These are phyloP conservation scores for Phellinidium pouzarii DNA, from an alignment of 1,284 basidiomycete genomes.

Conservation along the genomic window DNA sequence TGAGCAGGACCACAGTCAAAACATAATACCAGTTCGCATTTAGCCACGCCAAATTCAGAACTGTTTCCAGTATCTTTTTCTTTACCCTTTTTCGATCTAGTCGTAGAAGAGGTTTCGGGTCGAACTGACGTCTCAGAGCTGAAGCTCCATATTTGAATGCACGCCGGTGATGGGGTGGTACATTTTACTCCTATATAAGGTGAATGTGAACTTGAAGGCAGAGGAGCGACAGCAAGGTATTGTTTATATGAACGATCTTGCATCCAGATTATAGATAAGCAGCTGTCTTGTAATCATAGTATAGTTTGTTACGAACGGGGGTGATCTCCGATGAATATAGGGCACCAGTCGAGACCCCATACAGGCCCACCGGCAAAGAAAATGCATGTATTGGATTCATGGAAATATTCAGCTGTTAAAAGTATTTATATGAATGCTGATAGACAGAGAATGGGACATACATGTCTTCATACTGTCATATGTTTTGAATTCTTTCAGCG, in stretches of 20 bases:
- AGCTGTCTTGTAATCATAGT: background rate
- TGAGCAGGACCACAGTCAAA: constrained; percentile 68
- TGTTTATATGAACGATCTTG: constrained; percentile 53
- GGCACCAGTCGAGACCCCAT: constrained; percentile 89
- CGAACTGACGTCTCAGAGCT: constrained; percentile 18
- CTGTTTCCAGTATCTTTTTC: constrained; percentile 22
- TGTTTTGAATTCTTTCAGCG: constrained; percentile 40
- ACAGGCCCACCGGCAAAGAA: constrained; percentile 82
- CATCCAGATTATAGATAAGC: background rate
- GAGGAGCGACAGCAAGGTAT: constrained; percentile 79
- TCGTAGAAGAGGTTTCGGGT: background rate
- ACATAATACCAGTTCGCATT: constrained; percentile 73
- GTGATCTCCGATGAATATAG: constrained; percentile 58
- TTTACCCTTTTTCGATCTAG: constrained; percentile 14
- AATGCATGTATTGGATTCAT: constrained; percentile 50
- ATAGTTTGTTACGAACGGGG: constrained; percentile 34
- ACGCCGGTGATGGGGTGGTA: constrained; percentile 45
- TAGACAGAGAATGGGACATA: constrained; percentile 30
- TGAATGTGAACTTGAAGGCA: constrained; percentile 53
- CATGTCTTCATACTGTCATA: constrained; percentile 53
- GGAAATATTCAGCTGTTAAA: constrained; percentile 33
- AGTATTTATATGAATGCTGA: background rate
- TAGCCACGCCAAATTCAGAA: constrained; percentile 37
- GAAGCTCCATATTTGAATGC: constrained; percentile 66
- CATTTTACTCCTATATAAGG: constrained; percentile 53